Conservation (phyloP, 2,329 filamentous ascomycete species). For the Alternaria dauci region DNA sequence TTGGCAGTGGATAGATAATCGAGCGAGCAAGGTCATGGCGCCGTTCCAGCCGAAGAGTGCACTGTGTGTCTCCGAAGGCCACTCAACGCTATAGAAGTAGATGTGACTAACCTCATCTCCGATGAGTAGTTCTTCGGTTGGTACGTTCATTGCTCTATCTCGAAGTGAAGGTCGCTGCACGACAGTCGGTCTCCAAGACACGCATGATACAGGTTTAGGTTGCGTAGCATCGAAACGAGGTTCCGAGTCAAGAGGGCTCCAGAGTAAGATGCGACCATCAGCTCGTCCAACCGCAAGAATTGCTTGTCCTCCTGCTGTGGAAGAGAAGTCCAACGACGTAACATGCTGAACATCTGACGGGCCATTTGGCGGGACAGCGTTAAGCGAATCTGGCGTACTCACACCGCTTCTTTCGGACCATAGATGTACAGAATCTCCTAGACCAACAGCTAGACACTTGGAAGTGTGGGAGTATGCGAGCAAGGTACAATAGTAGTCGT, state of each 20-base stretch:
- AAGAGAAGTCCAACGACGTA: slow-evolving; percentile 91
- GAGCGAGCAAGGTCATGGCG: slow-evolving; percentile 77
- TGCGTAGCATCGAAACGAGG: slow-evolving; percentile 80
- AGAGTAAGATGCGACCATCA: slow-evolving; percentile 77
- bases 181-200: slow-evolving; percentile 78
- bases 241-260: slow-evolving; percentile 75
- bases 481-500: slow-evolving; percentile 95
- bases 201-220: slow-evolving; percentile 75
- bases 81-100: slow-evolving; percentile 91
- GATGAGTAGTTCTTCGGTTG: slow-evolving; percentile 84
- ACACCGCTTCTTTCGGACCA: slow-evolving; percentile 84
- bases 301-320: slow-evolving; percentile 73
- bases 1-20: slow-evolving; percentile 80
- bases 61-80: slow-evolving; percentile 67
- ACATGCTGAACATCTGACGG: slow-evolving; percentile 59
- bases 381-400: slow-evolving; percentile 62
- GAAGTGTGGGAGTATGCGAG: slow-evolving; percentile 82
- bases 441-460: slow-evolving; percentile 81
- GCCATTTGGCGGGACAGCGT: slow-evolving; percentile 58
- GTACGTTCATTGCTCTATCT: slow-evolving; percentile 61
- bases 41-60: slow-evolving; percentile 80
- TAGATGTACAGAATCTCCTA: slow-evolving; percentile 80
- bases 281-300: slow-evolving; percentile 88
- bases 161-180: slow-evolving; percentile 61
- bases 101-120: slow-evolving; percentile 84